Percentiles rank a stretch among this genome's conserved stretches.
phyloP scores from a whole-genome alignment of 176 grass and related monocot genomes.

The Musa acuminata region DNA sequence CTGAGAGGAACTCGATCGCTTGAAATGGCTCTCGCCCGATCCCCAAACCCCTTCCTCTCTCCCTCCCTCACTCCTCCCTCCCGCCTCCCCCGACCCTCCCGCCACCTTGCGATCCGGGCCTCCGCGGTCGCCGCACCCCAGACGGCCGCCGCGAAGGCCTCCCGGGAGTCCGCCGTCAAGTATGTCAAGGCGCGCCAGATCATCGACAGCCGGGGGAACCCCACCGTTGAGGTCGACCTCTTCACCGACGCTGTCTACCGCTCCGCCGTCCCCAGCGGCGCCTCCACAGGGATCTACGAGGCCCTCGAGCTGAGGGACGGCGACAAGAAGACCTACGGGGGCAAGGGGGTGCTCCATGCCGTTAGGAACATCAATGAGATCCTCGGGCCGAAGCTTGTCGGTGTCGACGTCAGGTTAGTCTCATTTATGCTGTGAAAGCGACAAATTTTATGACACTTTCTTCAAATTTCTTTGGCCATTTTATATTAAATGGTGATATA shows the following conservation, averaged over 20 bases:
- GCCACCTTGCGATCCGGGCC: constrained; percentile 32
- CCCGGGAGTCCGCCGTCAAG: constrained; percentile 33
- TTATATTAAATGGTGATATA: too few species aligned
- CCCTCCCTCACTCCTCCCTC: background rate
- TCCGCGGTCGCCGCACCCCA: constrained; percentile 23
- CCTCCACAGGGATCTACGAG: constrained; percentile 95
- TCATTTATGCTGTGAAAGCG: background rate
- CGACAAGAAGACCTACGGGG: constrained; percentile 72
- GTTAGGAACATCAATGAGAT: constrained; percentile 85
- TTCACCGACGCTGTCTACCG: constrained; percentile 57
- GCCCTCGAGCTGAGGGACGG: constrained; percentile 89
- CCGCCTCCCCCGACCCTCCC: background rate
- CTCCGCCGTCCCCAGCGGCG: constrained; percentile 88
- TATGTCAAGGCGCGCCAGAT: constrained; percentile 90
- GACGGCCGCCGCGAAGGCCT: constrained; percentile 4
- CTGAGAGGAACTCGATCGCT: too few species aligned
- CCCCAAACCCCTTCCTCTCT: background rate
- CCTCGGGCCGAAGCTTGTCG: constrained; percentile 76
- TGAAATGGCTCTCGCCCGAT: too few species aligned
- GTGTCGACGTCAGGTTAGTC: constrained; percentile 74
- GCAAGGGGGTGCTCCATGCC: constrained; percentile 80
- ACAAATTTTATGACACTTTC: too few species aligned
- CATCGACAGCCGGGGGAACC: constrained; percentile 91
- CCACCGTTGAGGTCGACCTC: constrained; percentile 95
- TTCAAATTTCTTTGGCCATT: too few species aligned